Evolutionary conservation across 2,329 filamentous ascomycete species (phyloP).

Genomic region (Aspergillus udagawae): DNA sequence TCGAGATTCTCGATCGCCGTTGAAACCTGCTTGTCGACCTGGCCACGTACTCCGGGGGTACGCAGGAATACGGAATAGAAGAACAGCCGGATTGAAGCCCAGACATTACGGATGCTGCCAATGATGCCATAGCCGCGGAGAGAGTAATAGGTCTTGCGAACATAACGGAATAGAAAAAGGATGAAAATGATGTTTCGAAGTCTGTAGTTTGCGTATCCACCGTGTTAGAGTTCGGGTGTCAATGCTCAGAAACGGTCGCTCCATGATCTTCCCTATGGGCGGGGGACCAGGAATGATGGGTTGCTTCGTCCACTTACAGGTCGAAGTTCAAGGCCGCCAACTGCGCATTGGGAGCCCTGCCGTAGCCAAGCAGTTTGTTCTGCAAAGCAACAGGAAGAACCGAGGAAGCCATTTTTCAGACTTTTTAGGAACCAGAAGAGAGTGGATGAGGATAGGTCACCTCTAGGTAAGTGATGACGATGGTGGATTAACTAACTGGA

Average conservation of each 20-base stretch:
- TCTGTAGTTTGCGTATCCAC: constrained; percentile 41
- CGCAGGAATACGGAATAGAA: constrained; percentile 82
- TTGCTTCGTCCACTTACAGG: constrained; percentile 33
- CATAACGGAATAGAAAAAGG: constrained; percentile 80
- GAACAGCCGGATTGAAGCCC: constrained; percentile 65
- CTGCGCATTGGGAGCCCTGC: constrained; percentile 30
- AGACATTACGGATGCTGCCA: constrained; percentile 72
- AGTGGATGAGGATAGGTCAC: constrained; percentile 7
- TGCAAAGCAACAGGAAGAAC: constrained; percentile 41
- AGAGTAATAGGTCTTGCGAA: constrained; percentile 75
- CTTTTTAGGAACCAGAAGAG: constrained; percentile 4
- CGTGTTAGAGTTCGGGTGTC: constrained; percentile 4
- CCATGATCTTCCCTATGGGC: not conserved
- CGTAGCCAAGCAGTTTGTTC: constrained; percentile 41
- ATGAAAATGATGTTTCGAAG: constrained; percentile 84
- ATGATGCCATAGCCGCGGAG: constrained; percentile 83
- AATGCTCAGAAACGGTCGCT: not conserved
- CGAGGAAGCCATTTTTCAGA: constrained; percentile 36
- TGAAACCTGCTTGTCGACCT: constrained; percentile 79
- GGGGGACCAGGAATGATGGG: not conserved
- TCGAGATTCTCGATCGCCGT: constrained; percentile 78
- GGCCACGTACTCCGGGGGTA: constrained; percentile 77
- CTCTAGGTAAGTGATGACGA: constrained; percentile 1
- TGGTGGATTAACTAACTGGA: constrained; percentile 7
- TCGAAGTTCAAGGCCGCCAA: constrained; percentile 38